Evolutionary conservation across 2,329 filamentous ascomycete genomes (phyloP), one percentile per base, ranked within the genome.

Genomic region (Huntiella abstrusa): DNA sequence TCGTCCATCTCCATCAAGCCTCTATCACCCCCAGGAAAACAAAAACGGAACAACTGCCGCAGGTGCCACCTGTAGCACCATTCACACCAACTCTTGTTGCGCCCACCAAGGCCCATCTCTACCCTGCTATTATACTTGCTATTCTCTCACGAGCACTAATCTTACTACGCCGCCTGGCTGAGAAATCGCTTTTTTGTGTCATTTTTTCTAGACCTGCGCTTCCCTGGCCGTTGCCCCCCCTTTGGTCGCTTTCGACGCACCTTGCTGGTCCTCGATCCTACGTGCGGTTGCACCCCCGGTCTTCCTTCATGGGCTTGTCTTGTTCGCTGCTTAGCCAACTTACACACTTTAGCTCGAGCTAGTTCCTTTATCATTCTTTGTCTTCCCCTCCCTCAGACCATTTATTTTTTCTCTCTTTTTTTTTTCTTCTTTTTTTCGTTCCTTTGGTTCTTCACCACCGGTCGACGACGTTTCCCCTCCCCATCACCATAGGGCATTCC

Each of bases 391-490:
- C 40, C 40, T 13, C 17, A 13, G 15, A 41, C 33, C 19, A 43
- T 32, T 42, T 39, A 19, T n/a, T 45, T 33, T 47, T 47, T 47
- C 13, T 13, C 6, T 13, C 38, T 15, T 38, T 50, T 40, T 28
- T 28, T 47, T 49, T 43, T 45, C 28, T 38, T 34, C n/a, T 17
- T 33, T 43, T 40, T 41, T 47, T 43, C 19, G 17, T 32, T 17
- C 41, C 45, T 40, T 41, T 15, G 28, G 17, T 32, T 17, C 35
- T 48, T 44, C 17, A 44, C 42, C 34, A 43, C 43, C 32, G 34
- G 41, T 54, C 51, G 47, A 41, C 40, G 17, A 41, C 40, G 19
- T 32, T 41, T 32, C 22, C 33, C 33, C 33, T 32, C 8, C 15
- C 28, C 7, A 28, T 32, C 28, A 12, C 19, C 12, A 28, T 28